Base-by-base conservation (phyloP, 1,284 basidiomycete genomes). In the Melanopsichium pennsylvanicum region DNA sequence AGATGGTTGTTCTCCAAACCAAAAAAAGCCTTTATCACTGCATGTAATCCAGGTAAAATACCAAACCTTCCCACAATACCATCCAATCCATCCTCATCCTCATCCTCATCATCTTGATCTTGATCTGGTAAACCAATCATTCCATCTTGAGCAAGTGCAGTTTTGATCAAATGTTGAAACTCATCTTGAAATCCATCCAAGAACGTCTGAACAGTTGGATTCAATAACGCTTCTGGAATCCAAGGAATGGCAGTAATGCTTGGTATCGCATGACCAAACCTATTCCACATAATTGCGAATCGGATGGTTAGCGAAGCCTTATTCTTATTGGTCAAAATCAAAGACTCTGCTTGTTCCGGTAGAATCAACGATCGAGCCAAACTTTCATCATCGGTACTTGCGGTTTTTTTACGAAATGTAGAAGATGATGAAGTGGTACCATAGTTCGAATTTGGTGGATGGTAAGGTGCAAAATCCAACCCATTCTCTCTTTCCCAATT, bases 1-100 rank as follows among this genome's bases (percentile, higher is more conserved):
- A 7, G 7, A 8, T 29, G 8, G 27, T 46, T 58, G 5, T 34
- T 19, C 2, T 56, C 36, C 10, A 68, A 25, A 1, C 35, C 29
- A 23, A 68, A 68, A 23, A 68, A 68, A 4, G 64, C 64, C 27
- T 45, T 50, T 0, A 68, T 33, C 0, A 41, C 36, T 0, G 64
- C 64, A 18, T 48, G 21, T 6, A 68, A 15, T 1, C 49, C 40
- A 0, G 54, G 26, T 5, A 32, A 11, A 11, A 68, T 15, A 4
- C 58, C 64, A 35, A 40, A 68, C 27, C 52, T 52, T 12, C 64
- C 64, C 11, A 43, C 26, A 0, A 19, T 4, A 5, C 23, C 35
- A 16, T 50, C 46, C 13, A 35, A 15, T 3, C 48, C 52, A 0
- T 51, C 48, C 0, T 57, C 52, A 7, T 51, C 33, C 2, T 54